Conservation (phyloP, 441 rosid genomes). For the Kokia cookei region DNA sequence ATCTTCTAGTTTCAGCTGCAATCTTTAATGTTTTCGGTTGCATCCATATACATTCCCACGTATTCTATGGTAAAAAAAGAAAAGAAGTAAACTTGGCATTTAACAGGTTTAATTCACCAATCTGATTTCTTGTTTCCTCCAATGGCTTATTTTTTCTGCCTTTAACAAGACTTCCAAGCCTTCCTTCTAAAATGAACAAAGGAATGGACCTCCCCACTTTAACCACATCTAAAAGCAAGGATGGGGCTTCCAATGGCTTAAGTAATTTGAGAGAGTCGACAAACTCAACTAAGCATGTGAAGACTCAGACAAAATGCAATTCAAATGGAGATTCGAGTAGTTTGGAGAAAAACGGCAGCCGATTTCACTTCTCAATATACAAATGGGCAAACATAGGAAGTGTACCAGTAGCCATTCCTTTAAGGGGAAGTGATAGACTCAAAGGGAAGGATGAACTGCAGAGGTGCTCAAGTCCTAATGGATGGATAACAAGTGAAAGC, state of each 20-base stretch:
- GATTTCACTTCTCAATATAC: slow-evolving; percentile 89
- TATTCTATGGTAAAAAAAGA: not conserved
- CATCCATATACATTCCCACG: not conserved
- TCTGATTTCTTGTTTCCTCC: not conserved
- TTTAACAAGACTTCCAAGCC: slow-evolving; percentile 37
- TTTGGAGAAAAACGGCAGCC: slow-evolving; percentile 23
- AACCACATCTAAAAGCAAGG: not conserved
- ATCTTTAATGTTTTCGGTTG: not conserved
- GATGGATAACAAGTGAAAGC: slow-evolving; percentile 24
- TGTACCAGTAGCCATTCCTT: slow-evolving; percentile 39
- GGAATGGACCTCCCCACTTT: slow-evolving; percentile 62
- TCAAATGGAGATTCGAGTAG: slow-evolving; percentile 15
- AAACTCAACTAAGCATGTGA: slow-evolving; percentile 18
- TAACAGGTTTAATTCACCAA: too few species aligned
- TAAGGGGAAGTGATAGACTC: slow-evolving; percentile 36
- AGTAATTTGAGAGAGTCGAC: slow-evolving; percentile 19
- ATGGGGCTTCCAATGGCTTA: slow-evolving; percentile 17
- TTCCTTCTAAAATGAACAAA: slow-evolving; percentile 48
- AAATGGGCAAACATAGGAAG: slow-evolving; percentile 92
- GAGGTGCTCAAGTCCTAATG: slow-evolving; percentile 26
- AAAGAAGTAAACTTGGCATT: not conserved
- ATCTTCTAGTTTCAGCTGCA: slow-evolving; percentile 1
- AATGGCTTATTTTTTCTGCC: slow-evolving; percentile 4
- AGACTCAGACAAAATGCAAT: slow-evolving; percentile 13
- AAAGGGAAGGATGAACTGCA: slow-evolving; percentile 37